Evolutionary conservation across 176 grass and related monocot species (phyloP).

Genomic region (Olyra latifolia): DNA sequence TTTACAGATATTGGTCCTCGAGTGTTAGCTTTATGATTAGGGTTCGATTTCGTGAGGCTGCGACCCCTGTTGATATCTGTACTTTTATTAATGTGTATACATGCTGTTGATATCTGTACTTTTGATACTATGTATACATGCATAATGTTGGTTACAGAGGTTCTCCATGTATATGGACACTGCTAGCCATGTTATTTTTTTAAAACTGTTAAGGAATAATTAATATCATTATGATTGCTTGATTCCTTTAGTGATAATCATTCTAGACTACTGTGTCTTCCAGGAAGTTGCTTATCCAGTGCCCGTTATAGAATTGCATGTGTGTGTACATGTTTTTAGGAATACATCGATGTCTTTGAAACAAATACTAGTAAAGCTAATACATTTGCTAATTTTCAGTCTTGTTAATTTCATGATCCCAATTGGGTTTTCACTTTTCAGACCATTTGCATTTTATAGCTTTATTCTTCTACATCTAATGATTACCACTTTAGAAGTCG

Average conservation of each 20-base stretch:
- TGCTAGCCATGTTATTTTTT: background rate
- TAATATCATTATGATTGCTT: no score
- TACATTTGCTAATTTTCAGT: background rate
- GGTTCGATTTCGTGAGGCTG: background rate
- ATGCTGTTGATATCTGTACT: background rate
- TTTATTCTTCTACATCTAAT: background rate
- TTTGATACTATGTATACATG: background rate
- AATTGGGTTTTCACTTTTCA: background rate
- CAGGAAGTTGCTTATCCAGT: no score
- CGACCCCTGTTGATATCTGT: background rate
- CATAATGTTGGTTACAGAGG: background rate
- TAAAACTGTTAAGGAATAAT: background rate
- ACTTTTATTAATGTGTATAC: background rate
- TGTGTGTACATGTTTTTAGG: no score
- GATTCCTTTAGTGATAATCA: no score
- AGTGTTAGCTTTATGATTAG: background rate
- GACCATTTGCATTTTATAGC: background rate
- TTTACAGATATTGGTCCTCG: background rate
- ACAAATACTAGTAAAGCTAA: background rate
- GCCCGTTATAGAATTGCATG: no score
- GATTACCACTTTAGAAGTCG: background rate
- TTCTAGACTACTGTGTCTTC: no score
- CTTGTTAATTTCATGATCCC: background rate
- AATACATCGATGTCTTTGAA: no score
- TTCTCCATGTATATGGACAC: background rate